Base-by-base conservation (phyloP, 768 basidiomycete genomes). In the Erythrobasidium yunnanense region DNA sequence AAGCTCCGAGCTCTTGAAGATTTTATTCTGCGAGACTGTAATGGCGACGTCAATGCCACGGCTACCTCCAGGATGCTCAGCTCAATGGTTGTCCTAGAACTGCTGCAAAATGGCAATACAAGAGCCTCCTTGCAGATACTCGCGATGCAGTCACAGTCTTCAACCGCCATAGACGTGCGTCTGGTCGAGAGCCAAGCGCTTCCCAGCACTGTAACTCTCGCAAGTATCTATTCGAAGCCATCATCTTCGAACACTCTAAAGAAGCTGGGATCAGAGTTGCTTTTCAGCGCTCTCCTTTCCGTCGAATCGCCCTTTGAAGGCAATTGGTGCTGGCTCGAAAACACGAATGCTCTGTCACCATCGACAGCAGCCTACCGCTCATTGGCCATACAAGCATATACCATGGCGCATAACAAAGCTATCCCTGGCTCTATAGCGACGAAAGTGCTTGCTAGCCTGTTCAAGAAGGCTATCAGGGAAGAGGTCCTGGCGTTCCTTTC, bases 401-500 rank as follows among this genome's bases (percentile, higher is more conserved):
- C 81, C 0, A 74, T 91, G 57, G 74, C 90, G 32, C 74, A 75
- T 32, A 80, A 79, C 25, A 69, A 84, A 0, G 80, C 83, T 3
- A 84, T 84, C 15, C 81, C 82, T 42, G 81, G 81, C 55, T 84
- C 84, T 69, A 73, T 87, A 33, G 78, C 81, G 6, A 5, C 2
- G 1, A 11, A 17, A 22, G 27, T 71, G 23, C 76, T 82, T 1
- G 85, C 83, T 1, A 75, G 78, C 2, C 66, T 72, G 45, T 65
- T 72, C 8, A 66, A 74, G 32, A 54, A 66, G 20, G 23, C 52
- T 18, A 54, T 74, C 13, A 17, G 54, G 22, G 35, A 50, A 1
- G 85, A 85, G 58, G 80, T 86, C 0, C 77, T 96, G 13, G 79
- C 84, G 0, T 93, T 99, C 79, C 81, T 99, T 11, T 82, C 86